Base-by-base conservation (phyloP, 108 stramenopile species). In the Cyclotella kingstonii region DNA sequence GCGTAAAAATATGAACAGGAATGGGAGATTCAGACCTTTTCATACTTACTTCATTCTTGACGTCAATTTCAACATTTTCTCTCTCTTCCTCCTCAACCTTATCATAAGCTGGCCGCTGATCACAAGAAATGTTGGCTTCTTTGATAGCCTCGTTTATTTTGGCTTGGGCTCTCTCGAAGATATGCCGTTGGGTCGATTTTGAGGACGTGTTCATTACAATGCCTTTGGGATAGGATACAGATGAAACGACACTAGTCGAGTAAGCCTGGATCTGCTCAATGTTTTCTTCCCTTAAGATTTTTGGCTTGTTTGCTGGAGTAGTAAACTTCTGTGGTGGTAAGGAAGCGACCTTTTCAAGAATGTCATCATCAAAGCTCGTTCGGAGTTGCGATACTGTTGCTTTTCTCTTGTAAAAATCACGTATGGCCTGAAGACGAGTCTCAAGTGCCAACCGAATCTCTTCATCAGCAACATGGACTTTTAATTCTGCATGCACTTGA, bases 381-480 rank as follows among this genome's bases (percentile, higher is more conserved):
- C 41, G 27, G 5, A 63, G 35, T 19, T 63, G 49, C 2, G 31
- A 19, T 42, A 61, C 60, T 28, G 68, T 70, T 17, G 60, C 44
- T 47, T 66, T 66, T 40, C 36, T 63, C 64, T 66, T 58, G 49
- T 72, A 66, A 35, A 50, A 72, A 35, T 72, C 55, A 11, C 41
- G 55, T 43, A 72, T 66, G 2, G 70, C 70, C 34, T 66, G 18
- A 19, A 66, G 35, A 14, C 70, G 39, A 6, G 46, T 64, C 23
- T 57, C 70, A 6, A 72, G 33, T 3, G 70, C 70, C 25, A 59
- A 33, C 9, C 70, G 51, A 33, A 72, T 66, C 22, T 65, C 70
- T 38, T 72, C 70, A 45, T 72, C 70, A 7, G 70, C 70, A n/a
- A 72, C 56, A 42, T 66, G 64, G 22, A 72, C 64, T 26, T 66